phyloP scores from a whole-genome alignment of 495 filamentous ascomycete genomes.

The Hypoxylon fragiforme region DNA sequence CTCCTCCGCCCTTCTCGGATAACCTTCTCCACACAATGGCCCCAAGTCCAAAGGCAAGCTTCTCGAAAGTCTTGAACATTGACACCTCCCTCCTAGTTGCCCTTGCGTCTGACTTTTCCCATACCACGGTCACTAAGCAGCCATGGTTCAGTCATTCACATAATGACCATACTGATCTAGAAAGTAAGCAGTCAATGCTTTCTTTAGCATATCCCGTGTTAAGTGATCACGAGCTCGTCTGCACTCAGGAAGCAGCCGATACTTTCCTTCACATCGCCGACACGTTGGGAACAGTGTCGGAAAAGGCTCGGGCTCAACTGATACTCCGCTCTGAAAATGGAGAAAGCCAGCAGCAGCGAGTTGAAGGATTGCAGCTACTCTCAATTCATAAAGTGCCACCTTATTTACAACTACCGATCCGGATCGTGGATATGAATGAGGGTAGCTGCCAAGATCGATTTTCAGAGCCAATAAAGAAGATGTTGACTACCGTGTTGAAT shows the following conservation, averaged over 20 bases:
- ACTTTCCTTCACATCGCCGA: conserved; percentile 43
- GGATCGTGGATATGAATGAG: conserved; percentile 27
- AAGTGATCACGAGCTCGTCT: conserved; percentile 38
- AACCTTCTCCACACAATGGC: conserved; percentile 51
- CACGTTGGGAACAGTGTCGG: conserved; percentile 41
- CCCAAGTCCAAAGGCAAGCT: conserved; percentile 38
- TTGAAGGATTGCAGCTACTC: conserved; percentile 28
- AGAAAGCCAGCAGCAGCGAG: conserved; percentile 25
- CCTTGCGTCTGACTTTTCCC: conserved; percentile 48
- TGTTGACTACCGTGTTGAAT: conserved; percentile 21
- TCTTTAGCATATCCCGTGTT: conserved; percentile 41
- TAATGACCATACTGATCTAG: conserved; percentile 36
- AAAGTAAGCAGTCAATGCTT: conserved; percentile 38
- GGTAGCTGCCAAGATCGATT: conserved; percentile 12
- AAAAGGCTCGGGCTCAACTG: conserved; percentile 40
- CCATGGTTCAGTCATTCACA: conserved; percentile 44
- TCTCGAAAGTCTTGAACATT: conserved; percentile 42
- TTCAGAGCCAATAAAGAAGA: conserved; percentile 14
- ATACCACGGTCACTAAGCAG: conserved; percentile 36
- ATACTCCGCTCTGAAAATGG: conserved; percentile 32
- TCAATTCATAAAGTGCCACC: conserved; percentile 36
- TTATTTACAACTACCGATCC: conserved; percentile 35
- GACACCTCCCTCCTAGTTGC: conserved; percentile 49
- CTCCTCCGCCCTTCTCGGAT: conserved; percentile 43
- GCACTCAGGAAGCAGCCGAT: conserved; percentile 41